Evolutionary conservation across 768 basidiomycete genomes (phyloP).

Genomic region (Mrakia hoshinonis): DNA sequence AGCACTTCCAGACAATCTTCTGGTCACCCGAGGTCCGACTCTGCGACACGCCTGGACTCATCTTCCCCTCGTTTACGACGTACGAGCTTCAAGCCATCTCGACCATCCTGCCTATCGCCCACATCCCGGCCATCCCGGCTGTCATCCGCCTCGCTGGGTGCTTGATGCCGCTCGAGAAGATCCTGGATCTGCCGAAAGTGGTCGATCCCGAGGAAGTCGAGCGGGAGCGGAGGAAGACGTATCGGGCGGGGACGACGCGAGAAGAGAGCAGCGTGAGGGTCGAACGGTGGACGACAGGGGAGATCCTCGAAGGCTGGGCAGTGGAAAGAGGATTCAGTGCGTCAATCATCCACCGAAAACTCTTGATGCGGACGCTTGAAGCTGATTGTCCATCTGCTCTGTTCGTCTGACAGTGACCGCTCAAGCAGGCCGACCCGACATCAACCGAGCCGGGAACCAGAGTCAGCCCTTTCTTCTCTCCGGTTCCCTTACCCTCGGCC

Average conservation of each 20-base stretch:
- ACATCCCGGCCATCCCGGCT: constrained; percentile 53
- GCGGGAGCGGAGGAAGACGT: constrained; percentile 64
- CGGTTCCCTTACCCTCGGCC: constrained; percentile 15
- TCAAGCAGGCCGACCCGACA: constrained; percentile 78
- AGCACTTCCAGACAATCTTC: constrained; percentile 19
- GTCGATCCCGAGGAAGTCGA: constrained; percentile 26
- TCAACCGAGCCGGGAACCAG: constrained; percentile 79
- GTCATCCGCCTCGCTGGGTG: constrained; percentile 64
- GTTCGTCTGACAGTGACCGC: constrained; percentile 60
- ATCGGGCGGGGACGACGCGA: constrained; percentile 50
- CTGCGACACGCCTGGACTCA: constrained; percentile 37
- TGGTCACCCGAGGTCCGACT: constrained; percentile 23
- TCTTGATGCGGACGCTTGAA: too few relatives aligned
- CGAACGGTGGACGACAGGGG: constrained; percentile 70
- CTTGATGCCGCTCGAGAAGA: constrained; percentile 66
- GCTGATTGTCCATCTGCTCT: not conserved
- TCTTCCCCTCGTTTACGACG: constrained; percentile 22
- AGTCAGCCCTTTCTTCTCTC: constrained; percentile 48
- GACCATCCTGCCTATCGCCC: constrained; percentile 68
- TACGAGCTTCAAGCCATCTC: constrained; percentile 51
- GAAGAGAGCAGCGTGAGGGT: constrained; percentile 29
- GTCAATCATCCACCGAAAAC: too few relatives aligned
- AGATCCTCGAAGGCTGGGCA: constrained; percentile 71
- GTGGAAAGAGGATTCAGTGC: constrained; percentile 59
- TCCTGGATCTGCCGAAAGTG: constrained; percentile 49